Conservation (phyloP, 2,329 filamentous ascomycete species). For the Diaporthe sp. region DNA sequence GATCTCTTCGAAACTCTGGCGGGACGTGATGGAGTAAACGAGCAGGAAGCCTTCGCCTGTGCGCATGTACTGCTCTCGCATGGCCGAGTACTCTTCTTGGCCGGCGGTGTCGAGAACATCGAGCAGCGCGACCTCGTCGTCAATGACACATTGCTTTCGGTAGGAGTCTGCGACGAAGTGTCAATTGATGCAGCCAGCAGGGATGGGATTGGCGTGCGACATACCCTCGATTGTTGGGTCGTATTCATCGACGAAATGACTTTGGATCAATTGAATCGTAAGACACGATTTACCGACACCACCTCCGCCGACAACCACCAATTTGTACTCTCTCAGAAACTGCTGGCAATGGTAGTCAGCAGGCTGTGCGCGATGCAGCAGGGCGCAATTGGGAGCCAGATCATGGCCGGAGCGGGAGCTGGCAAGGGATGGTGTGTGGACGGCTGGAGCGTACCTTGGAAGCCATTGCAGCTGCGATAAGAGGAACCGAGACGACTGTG, state of each 20-base stretch:
- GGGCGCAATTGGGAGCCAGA: constrained; percentile 40
- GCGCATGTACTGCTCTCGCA: constrained; percentile 99
- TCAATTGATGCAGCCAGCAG: constrained; percentile 41
- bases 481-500: constrained; percentile 26
- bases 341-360: constrained; percentile 50
- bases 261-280: constrained; percentile 95
- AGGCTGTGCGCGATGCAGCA: neutral
- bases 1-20: constrained; percentile 98
- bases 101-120: constrained; percentile 98
- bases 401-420: neutral
- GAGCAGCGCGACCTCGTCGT: constrained; percentile 96
- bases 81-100: constrained; percentile 98
- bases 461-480: constrained; percentile 50
- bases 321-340: constrained; percentile 93
- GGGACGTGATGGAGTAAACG: constrained; percentile 97
- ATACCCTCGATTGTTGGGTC: constrained; percentile 98
- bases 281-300: constrained; percentile 99
- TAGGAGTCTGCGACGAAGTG: constrained; percentile 81
- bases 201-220: constrained; percentile 45
- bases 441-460: constrained; percentile 51
- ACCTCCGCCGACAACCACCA: constrained; percentile 97
- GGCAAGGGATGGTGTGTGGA: constrained; percentile 9
- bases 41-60: constrained; percentile 98
- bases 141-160: constrained; percentile 99
- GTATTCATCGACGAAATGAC: constrained; percentile 99